Evolutionary conservation across 495 filamentous ascomycete genomes (phyloP).

Genomic region (Cenococcum geophilum): DNA sequence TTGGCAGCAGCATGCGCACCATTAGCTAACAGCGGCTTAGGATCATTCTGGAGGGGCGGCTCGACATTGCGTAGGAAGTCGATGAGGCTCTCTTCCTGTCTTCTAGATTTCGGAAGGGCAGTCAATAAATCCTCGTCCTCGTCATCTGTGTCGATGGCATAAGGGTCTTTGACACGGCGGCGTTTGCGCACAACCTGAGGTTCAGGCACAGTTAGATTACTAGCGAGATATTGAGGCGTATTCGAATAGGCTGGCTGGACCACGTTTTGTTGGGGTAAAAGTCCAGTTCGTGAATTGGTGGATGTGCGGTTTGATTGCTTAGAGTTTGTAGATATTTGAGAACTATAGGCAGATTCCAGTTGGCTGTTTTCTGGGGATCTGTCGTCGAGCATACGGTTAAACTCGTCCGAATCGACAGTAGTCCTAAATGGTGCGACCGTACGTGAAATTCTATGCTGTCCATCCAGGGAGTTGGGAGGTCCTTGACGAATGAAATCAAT

Average conservation of each 20-base stretch:
- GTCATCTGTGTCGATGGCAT: conserved; percentile 81
- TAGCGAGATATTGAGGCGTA: conserved; percentile 24
- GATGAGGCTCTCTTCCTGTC: conserved; percentile 63
- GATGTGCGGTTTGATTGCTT: conserved; percentile 47
- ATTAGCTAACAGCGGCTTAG: conserved; percentile 41
- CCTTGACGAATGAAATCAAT: conserved; percentile 93
- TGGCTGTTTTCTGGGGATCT: conserved; percentile 12
- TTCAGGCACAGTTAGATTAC: conserved; percentile 16
- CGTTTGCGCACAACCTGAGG: conserved; percentile 54
- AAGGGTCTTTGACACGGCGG: conserved; percentile 77
- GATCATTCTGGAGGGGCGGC: conserved; percentile 50
- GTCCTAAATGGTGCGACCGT: conserved; percentile 76
- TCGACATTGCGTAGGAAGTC: conserved; percentile 85
- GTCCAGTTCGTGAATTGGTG: conserved; percentile 53
- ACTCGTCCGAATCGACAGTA: conserved; percentile 78
- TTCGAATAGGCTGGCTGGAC: conserved; percentile 30
- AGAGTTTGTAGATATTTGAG: conserved; percentile 37
- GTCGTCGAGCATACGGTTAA: conserved; percentile 48
- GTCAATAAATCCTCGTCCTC: conserved; percentile 60
- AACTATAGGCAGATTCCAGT: conserved; percentile 20
- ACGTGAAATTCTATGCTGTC: conserved; percentile 66
- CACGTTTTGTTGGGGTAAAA: conserved; percentile 39
- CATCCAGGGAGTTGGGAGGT: conserved; percentile 50
- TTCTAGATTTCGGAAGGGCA: conserved; percentile 36
- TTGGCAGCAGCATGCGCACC: conserved; percentile 9